Base-by-base conservation (phyloP, 352 stramenopile genomes). In the Phytophthora pini region DNA sequence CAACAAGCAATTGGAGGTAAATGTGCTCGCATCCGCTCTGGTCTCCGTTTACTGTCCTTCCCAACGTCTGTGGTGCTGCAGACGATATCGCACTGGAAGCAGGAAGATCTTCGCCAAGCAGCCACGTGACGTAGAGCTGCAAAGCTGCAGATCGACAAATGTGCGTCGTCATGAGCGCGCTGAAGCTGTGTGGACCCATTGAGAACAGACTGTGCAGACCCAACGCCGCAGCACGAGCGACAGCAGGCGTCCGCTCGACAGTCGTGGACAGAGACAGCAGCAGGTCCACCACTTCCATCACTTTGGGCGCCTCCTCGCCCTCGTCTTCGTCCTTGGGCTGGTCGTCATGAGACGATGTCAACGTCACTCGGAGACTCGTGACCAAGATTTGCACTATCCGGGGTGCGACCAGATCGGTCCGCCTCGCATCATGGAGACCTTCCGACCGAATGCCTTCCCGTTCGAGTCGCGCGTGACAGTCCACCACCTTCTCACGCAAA, bases 201-300 rank as follows among this genome's bases (percentile, higher is more conserved):
- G 65, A 70, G 6, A 73, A 39, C 22, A 73, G 22, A 15, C n/a
- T 48, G 3, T 60, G 65, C 53, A 73, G 36, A 27, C 55, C 65
- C 47, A 58, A 7, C 4, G 43, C 47, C 3, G 65, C 65, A 38
- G 17, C 53, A 6, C 29, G 58, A 39, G 65, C 65, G 12, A 70
- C 34, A 7, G 34, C 15, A 20, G 53, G 59, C 6, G 48, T 50
- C 41, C 29, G 36, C 39, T 73, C 59, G 13, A 24, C 41, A 8
- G 40, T 52, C 27, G 36, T 61, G 24, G 59, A 69, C 20, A 70
- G 31, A 32, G 65, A 65, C 40, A 73, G 17, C 47, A 73, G 38
- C 41, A 73, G 53, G n/a, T 65, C 65, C 34, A 73, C 65, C n/a
- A 61, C 52, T 43, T 65, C 53, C 65, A 73, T 68, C 17, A 63